phyloP scores from a whole-genome alignment of 192 early-diverging fungal species.

The Entomortierella chlamydospora region DNA sequence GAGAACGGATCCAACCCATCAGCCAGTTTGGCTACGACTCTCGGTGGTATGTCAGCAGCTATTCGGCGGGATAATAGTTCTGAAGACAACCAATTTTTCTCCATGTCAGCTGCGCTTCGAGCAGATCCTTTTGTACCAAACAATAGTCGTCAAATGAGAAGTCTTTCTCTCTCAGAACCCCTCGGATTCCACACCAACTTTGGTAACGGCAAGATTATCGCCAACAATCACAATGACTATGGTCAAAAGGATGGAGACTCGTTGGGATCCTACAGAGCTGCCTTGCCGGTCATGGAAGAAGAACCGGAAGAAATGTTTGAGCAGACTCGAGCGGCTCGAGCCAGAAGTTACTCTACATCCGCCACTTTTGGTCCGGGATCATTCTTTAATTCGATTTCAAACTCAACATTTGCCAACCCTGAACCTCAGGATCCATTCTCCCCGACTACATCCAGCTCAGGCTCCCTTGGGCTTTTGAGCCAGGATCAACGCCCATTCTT shows the following conservation, averaged over 20 bases:
- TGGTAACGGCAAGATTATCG: background rate
- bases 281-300: conserved; percentile 34
- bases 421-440: conserved; percentile 7
- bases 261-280: conserved; percentile 4
- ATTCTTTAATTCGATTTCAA: conserved; percentile 10
- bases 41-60: conserved; percentile 1
- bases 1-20: background rate
- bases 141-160: conserved; percentile 10
- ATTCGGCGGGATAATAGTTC: conserved; percentile 3
- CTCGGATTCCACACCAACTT: conserved; percentile 16
- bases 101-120: conserved; percentile 18
- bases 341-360: conserved; percentile 45
- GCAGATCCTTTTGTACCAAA: conserved; percentile 35
- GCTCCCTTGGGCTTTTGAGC: background rate
- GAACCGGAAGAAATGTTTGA: conserved; percentile 33
- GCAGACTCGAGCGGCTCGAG: conserved; percentile 23
- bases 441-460: background rate
- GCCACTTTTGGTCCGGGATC: conserved; percentile 42
- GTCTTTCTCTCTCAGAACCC: conserved; percentile 40
- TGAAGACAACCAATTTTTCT: conserved; percentile 8
- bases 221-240: background rate
- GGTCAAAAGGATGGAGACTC: conserved; percentile 6
- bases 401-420: background rate
- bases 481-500: conserved; percentile 18
- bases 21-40: background rate